Evolutionary conservation across 2,329 filamentous ascomycete species (phyloP), one percentile per base, ranked within the genome.

Genomic region (Cordyceps farinosa): DNA sequence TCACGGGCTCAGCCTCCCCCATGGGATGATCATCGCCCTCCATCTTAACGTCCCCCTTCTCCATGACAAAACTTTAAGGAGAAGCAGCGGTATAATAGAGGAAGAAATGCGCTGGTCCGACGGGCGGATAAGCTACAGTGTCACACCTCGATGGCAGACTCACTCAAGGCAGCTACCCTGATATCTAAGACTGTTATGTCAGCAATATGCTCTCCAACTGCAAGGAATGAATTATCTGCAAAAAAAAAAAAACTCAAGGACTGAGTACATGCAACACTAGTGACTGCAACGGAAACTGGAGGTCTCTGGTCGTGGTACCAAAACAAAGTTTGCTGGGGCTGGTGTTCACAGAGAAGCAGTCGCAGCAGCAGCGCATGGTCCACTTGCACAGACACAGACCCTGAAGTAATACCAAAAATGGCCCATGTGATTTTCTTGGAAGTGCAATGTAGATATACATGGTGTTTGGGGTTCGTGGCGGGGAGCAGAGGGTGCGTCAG

Each of bases 1-100:
- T 62, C 38, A 52, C 45, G 42, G 55, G 54, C 38, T 42, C 53
- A 32, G 10, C 70, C 71, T 62, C 63, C 9, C 44, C 63, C 58
- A 57, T 65, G 22, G 58, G 45, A 15, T 61, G 51, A 48, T 67
- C 53, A 57, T 64, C 52, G 61, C 63, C 59, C 29, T 57, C 51
- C 55, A 66, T 56, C 44, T 42, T 51, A 54, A 56, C 61, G 65
- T 65, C 62, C 40, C 40, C 36, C n/a, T 61, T 32, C 27, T 62
- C 58, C 59, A 56, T 63, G 29, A 11, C 42, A 8, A 51, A 17
- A 13, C 17, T n/a, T 8, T 13, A 7, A 8, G 8, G 5, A 40
- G n/a, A 11, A 27, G 7, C 17, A 27, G 36, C 17, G n/a, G 7
- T 45, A 9, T 10, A 27, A 34, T 10, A 27, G 9, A 10, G 44